Evolutionary conservation across 2,329 filamentous ascomycete genomes (phyloP), one percentile per base, ranked within the genome.

Genomic region (Elsinoe arachidis): DNA sequence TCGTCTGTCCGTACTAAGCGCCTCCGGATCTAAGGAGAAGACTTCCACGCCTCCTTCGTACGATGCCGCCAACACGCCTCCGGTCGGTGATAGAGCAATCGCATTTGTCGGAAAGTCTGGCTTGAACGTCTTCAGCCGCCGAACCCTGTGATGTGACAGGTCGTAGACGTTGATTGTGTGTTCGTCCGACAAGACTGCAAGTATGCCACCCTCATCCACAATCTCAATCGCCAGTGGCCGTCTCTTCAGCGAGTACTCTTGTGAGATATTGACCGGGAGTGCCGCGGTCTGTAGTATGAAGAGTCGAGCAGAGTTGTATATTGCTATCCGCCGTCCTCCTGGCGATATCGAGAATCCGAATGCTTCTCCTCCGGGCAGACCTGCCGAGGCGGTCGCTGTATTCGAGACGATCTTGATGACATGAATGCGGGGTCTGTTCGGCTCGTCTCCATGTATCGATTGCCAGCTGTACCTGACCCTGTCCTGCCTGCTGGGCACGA

Each of bases 31-130:
- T 33, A 95, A 72, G 5, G 89, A 88, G 52, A 88, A 86, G 0
- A 96, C 87, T 70, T 95, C 90, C 59, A 95, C 90, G 7, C 88
- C 88, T 47, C 87, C 87, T 68, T 92, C 85, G 69, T 91, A 95
- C 5, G 90, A 89, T 26, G 88, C 86, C n/a, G 90, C 90, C 49
- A 96, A 73, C 3, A 95, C 85, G 21, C 84, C 84, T 38, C 88
- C 89, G 59, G 84, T 88, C 1, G 89, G 87, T 0, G 90, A 91
- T 30, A 96, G 73, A 11, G 88, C 84, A 64, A 96, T 89, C 23
- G 88, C 84, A 56, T 85, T 82, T 3, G 90, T 88, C 38, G 81
- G 81, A 68, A 92, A 85, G 64, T 93, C 87, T 58, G 95, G 78
- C 21, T 87, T 81, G 61, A 95, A 80, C 26, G 86, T 86, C 65